These are phyloP conservation scores for Anisodus acutangulus DNA, from an alignment of 257 asterid species.

Conservation along the genomic window DNA sequence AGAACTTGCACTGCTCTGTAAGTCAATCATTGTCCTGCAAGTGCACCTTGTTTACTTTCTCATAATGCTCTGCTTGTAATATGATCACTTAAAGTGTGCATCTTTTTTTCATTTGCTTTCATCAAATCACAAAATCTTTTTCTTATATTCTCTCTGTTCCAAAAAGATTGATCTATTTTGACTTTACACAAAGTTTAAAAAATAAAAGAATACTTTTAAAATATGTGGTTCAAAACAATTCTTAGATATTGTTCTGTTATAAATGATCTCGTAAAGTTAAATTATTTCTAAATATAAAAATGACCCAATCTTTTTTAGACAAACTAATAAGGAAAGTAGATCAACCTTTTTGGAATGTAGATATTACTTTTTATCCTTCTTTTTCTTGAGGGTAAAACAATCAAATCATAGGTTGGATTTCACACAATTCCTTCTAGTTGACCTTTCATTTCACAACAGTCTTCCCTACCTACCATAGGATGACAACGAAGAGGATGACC, in stretches of 20 bases:
- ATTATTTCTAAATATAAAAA: too few relatives aligned
- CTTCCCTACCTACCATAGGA: background rate
- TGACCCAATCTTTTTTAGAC: too few relatives aligned
- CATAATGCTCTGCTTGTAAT: background rate
- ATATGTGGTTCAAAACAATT: too few relatives aligned
- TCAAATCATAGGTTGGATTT: constrained; percentile 18
- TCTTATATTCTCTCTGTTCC: background rate
- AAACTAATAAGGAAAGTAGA: too few relatives aligned
- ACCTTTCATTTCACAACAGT: background rate
- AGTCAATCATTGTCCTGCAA: background rate
- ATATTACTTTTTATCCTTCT: background rate
- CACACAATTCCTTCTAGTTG: constrained; percentile 22
- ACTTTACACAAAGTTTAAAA: too few relatives aligned
- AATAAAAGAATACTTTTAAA: too few relatives aligned
- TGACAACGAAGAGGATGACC: too few relatives aligned
- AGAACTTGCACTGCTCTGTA: background rate
- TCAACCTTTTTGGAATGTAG: too few relatives aligned
- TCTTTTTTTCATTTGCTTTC: background rate
- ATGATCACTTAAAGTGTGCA: background rate
- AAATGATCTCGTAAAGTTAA: too few relatives aligned
- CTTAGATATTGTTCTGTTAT: too few relatives aligned
- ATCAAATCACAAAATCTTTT: background rate
- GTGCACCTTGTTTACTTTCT: background rate
- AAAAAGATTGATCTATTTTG: too few relatives aligned
- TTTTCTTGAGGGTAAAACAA: background rate